These are phyloP conservation scores for Pythium oligandrum DNA, from an alignment of 352 stramenopile genomes.

Conservation along the genomic window DNA sequence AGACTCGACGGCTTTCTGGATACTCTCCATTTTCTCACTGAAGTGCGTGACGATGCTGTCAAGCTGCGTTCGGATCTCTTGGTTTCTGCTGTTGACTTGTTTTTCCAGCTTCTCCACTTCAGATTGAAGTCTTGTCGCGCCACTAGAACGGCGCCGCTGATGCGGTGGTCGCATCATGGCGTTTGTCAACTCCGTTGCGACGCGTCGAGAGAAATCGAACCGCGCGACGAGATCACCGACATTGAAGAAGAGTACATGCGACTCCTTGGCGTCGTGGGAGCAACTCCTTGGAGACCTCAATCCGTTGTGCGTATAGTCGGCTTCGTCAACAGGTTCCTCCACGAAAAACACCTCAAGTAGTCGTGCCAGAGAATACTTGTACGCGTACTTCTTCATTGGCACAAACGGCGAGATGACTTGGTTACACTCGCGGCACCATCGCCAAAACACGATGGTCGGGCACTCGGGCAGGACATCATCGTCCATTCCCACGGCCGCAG, in stretches of 20 bases:
- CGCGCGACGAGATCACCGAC: conserved; percentile 67
- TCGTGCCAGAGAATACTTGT: conserved; percentile 97
- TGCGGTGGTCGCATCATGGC: too few species aligned
- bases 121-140: background rate
- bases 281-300: conserved; percentile 13
- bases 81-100: conserved; percentile 37
- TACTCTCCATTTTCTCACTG: conserved; percentile 50
- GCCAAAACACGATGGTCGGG: conserved; percentile 93
- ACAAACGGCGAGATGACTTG: conserved; percentile 91
- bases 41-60: conserved; percentile 47
- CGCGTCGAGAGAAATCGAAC: conserved; percentile 49
- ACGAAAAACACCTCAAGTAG: conserved; percentile 97
- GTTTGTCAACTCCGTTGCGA: conserved; percentile 29
- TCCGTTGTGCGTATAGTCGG: background rate
- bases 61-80: conserved; percentile 38
- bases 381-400: conserved; percentile 86
- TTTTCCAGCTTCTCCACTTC: conserved; percentile 13
- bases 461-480: conserved; percentile 5
- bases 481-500: background rate
- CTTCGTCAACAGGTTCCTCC: conserved; percentile 36
- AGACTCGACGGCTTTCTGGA: conserved; percentile 53
- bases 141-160: background rate
- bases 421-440: conserved; percentile 94
- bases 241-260: conserved; percentile 81
- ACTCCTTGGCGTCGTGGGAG: conserved; percentile 43